These are phyloP conservation scores for Begonia masoniana DNA, from an alignment of 306 rosid genomes.

Conservation along the genomic window DNA sequence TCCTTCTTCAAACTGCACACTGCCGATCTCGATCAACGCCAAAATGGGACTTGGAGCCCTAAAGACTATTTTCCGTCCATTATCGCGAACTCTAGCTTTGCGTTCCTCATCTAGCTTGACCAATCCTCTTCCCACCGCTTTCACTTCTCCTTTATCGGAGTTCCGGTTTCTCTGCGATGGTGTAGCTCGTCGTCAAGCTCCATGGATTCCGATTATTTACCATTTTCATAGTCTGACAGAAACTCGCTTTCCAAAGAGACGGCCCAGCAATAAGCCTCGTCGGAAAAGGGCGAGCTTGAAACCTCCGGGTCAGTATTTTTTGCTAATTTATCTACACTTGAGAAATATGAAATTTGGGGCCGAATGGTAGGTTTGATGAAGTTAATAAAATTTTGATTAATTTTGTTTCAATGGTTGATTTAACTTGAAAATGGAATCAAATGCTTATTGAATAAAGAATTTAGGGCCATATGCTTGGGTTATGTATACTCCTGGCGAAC, in stretches of 20 bases:
- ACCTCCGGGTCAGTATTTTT: slow-evolving; percentile 45
- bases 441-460: slow-evolving; percentile 1
- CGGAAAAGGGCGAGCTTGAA: slow-evolving; percentile 64
- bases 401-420: not conserved
- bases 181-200: slow-evolving; percentile 13
- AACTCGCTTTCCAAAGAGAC: slow-evolving; percentile 64
- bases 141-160: slow-evolving; percentile 11
- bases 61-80: slow-evolving; percentile 37
- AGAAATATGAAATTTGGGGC: too few species aligned
- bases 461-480: slow-evolving; percentile 85
- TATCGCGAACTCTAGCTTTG: slow-evolving; percentile 26
- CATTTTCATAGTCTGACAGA: slow-evolving; percentile 74
- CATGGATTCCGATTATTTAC: slow-evolving; percentile 30
- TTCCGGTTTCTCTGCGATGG: slow-evolving; percentile 10
- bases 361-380: too few species aligned
- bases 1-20: too few species aligned
- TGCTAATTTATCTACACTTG: too few species aligned
- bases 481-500: slow-evolving; percentile 49
- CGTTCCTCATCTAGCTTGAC: slow-evolving; percentile 6
- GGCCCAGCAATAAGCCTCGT: slow-evolving; percentile 55
- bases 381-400: too few species aligned
- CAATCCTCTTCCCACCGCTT: slow-evolving; percentile 13
- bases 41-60: slow-evolving; percentile 55
- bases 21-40: too few species aligned
- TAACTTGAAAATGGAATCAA: not conserved